Evolutionary conservation across 2,329 filamentous ascomycete genomes (phyloP).

Genomic region (Neofusicoccum sp.): DNA sequence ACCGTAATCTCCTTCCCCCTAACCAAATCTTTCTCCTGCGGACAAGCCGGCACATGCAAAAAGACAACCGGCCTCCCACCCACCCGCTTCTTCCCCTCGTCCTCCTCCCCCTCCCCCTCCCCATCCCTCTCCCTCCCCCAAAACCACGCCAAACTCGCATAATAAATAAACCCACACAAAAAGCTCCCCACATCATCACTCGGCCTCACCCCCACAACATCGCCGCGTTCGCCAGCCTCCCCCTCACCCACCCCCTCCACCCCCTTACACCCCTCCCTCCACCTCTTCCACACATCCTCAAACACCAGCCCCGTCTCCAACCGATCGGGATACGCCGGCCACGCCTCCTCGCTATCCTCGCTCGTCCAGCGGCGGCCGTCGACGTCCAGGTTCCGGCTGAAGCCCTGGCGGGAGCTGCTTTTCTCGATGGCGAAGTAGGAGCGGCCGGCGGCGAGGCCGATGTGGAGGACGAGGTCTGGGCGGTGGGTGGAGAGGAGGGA

Average conservation of each 20-base stretch:
- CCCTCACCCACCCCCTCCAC: neutral
- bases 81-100: too few species aligned
- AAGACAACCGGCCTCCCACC: constrained; percentile 45
- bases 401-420: constrained; percentile 71
- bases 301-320: constrained; percentile 32
- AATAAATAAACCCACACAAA: constrained; percentile 51
- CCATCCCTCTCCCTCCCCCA: constrained; percentile 28
- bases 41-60: constrained; percentile 45
- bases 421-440: constrained; percentile 72
- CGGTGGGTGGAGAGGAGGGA: constrained; percentile 56
- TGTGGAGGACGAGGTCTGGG: constrained; percentile 70
- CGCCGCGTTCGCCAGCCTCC: neutral
- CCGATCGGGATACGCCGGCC: constrained; percentile 28
- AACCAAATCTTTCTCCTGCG: constrained; percentile 34
- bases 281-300: constrained; percentile 24
- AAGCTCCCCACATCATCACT: constrained; percentile 47
- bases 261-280: constrained; percentile 22
- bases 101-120: constrained; percentile 12
- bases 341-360: constrained; percentile 33
- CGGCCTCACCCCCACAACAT: constrained; percentile 35
- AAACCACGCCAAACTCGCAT: constrained; percentile 40
- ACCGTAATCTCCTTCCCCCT: constrained; percentile 35
- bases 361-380: constrained; percentile 51
- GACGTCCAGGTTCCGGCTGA: constrained; percentile 67
- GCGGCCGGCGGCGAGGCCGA: constrained; percentile 73